Conservation (phyloP, 2,329 filamentous ascomycete species). For the Aspergillus unguis region DNA sequence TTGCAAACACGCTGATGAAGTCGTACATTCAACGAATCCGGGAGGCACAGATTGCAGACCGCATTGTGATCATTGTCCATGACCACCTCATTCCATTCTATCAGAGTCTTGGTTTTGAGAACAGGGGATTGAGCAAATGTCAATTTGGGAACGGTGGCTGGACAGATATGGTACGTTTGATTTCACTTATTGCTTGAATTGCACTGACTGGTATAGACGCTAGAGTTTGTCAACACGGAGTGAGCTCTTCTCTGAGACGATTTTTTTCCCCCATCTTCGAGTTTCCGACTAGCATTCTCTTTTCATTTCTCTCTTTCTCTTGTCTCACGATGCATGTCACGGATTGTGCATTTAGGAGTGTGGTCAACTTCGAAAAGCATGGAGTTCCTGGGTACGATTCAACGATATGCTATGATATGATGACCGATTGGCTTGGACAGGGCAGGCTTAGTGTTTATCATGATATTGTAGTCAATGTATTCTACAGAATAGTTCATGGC, state of each 20-base stretch:
- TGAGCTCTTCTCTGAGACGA: slow-evolving; percentile 5
- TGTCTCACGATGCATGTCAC: slow-evolving; percentile 17
- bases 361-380: slow-evolving; percentile 29
- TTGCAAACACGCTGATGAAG: slow-evolving; percentile 71
- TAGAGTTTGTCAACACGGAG: slow-evolving; percentile 26
- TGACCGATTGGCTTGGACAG: slow-evolving; percentile 20
- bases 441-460: slow-evolving; percentile 23
- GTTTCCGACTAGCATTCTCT: slow-evolving; percentile 10
- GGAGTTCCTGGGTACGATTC: slow-evolving; percentile 32
- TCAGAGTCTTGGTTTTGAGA: slow-evolving; percentile 68
- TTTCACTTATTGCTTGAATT: background rate
- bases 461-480: slow-evolving; percentile 24
- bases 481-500: slow-evolving; percentile 3
- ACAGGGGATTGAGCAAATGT: slow-evolving; percentile 65
- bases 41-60: slow-evolving; percentile 65
- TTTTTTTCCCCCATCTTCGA: slow-evolving; percentile 1
- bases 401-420: slow-evolving; percentile 19
- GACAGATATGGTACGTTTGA: slow-evolving; percentile 68
- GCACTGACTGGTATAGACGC: slow-evolving; percentile 21
- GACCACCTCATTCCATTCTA: slow-evolving; percentile 73
- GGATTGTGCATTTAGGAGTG: slow-evolving; percentile 18
- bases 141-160: slow-evolving; percentile 76
- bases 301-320: slow-evolving; percentile 13
- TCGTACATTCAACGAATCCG: slow-evolving; percentile 75
- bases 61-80: slow-evolving; percentile 73